Percentiles rank a stretch among this genome's conserved stretches.
phyloP scores from a whole-genome alignment of 2,329 filamentous ascomycete species.

The Phyllachora maydis region DNA sequence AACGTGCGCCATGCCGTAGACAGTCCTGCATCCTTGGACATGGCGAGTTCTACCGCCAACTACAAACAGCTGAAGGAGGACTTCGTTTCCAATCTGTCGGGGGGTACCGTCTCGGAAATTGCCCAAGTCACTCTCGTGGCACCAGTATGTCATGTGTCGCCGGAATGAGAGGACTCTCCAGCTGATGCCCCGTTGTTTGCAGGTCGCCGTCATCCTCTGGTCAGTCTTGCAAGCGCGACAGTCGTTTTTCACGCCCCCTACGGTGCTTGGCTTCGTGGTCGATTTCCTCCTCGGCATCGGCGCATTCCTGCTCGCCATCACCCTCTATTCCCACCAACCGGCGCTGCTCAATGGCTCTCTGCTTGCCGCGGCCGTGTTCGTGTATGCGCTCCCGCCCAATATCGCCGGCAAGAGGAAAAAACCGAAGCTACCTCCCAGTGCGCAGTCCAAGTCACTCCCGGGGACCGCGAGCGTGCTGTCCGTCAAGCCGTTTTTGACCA shows the following conservation, averaged over 20 bases:
- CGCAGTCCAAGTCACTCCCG: constrained; percentile 13
- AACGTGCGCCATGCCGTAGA: too few species aligned
- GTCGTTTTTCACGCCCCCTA: constrained; percentile 65
- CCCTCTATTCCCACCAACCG: constrained; percentile 60
- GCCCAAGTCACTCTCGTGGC: constrained; percentile 70
- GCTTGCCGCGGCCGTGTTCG: constrained; percentile 44
- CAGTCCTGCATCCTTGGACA: too few species aligned
- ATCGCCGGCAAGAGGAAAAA: constrained; percentile 23
- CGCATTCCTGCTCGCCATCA: constrained; percentile 66
- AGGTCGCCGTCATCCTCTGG: constrained; percentile 76
- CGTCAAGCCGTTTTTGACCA: constrained; percentile 79
- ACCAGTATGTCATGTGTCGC: constrained; percentile 38
- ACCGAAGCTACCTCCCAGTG: constrained; percentile 22
- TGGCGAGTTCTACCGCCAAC: constrained; percentile 16
- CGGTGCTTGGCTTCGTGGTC: constrained; percentile 41
- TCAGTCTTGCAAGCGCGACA: constrained; percentile 70
- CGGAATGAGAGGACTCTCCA: constrained; percentile 3
- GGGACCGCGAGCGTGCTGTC: constrained; percentile 32
- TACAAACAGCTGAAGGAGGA: constrained; percentile 91
- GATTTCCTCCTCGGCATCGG: constrained; percentile 81
- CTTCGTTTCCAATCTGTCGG: constrained; percentile 80
- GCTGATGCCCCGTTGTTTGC: constrained; percentile 6
- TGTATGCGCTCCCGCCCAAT: constrained; percentile 30
- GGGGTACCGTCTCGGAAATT: constrained; percentile 69
- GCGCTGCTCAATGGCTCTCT: constrained; percentile 57